Percentiles rank a stretch among this genome's conserved stretches.
Evolutionary conservation across 2,329 filamentous ascomycete species (phyloP).

Genomic region (Teratosphaeria nubilosa): DNA sequence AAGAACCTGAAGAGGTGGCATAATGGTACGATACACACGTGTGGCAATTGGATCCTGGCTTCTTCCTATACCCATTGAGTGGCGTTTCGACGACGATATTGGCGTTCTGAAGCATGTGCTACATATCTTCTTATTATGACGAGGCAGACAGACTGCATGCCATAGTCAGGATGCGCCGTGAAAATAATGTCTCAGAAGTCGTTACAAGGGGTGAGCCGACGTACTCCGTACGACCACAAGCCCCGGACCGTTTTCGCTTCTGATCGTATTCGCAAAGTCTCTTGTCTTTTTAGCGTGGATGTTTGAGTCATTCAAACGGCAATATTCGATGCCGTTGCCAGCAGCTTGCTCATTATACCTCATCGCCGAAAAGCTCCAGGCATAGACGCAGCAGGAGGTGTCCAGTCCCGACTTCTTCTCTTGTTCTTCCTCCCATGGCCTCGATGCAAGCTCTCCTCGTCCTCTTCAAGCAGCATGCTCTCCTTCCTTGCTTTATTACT

Average conservation of each 20-base stretch:
- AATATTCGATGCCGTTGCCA: background rate
- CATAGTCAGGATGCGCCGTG: too few species aligned
- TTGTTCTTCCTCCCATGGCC: slow-evolving; percentile 15
- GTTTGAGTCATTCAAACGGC: background rate
- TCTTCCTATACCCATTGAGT: background rate
- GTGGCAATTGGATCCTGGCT: background rate
- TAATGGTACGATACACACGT: background rate
- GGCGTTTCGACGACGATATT: background rate
- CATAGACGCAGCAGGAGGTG: slow-evolving; percentile 16
- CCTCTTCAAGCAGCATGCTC: slow-evolving; percentile 6
- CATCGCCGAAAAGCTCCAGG: background rate
- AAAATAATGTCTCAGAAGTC: too few species aligned
- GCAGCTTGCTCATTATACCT: background rate
- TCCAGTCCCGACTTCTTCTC: slow-evolving; percentile 14
- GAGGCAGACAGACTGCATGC: too few species aligned
- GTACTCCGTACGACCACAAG: background rate
- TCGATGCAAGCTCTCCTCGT: slow-evolving; percentile 4
- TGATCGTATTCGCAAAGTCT: background rate
- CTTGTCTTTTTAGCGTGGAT: background rate
- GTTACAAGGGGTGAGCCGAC: background rate
- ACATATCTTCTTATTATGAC: too few species aligned
- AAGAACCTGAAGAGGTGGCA: slow-evolving; percentile 9
- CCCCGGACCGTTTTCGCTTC: background rate
- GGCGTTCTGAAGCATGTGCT: background rate
- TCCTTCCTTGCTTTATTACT: slow-evolving; percentile 21